A percentile compares a stretch with the other conserved stretches of the same genome.
Evolutionary conservation across 192 early-diverging fungal species (phyloP).

Genomic region (Coemansia sp.): DNA sequence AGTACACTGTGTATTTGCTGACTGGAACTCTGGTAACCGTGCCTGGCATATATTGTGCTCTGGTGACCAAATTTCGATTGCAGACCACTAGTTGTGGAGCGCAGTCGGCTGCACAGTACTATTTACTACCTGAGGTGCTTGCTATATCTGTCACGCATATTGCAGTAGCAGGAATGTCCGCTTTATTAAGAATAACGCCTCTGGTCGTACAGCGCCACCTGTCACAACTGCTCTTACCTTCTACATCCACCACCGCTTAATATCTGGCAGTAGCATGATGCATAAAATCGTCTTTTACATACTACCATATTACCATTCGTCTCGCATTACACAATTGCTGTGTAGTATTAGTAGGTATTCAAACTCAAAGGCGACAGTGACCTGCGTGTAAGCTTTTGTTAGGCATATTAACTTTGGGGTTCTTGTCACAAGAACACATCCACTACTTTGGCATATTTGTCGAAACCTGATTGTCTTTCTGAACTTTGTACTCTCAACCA

Average conservation of each 20-base stretch:
- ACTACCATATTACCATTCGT: conserved; percentile 1
- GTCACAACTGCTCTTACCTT: conserved; percentile 3
- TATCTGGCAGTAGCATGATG: not conserved
- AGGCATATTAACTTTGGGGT: not conserved
- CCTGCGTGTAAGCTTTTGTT: not conserved
- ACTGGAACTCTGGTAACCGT: no score
- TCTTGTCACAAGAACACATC: not conserved
- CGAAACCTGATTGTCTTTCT: not conserved
- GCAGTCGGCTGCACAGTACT: not conserved
- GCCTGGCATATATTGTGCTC: not conserved
- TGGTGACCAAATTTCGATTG: not conserved
- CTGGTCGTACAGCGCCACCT: not conserved
- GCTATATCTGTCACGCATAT: not conserved
- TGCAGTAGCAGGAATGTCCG: not conserved
- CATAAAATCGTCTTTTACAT: not conserved
- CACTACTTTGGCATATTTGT: not conserved
- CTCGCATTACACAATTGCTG: not conserved
- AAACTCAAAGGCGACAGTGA: not conserved
- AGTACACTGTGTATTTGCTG: not conserved
- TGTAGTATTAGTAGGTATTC: conserved; percentile 3
- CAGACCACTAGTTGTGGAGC: not conserved
- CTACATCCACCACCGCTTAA: not conserved
- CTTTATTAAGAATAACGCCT: not conserved
- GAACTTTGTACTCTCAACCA: not conserved
- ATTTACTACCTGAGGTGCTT: not conserved